Evolutionary conservation across 2,329 filamentous ascomycete species (phyloP).

Genomic region (Fusarium sambucinum): DNA sequence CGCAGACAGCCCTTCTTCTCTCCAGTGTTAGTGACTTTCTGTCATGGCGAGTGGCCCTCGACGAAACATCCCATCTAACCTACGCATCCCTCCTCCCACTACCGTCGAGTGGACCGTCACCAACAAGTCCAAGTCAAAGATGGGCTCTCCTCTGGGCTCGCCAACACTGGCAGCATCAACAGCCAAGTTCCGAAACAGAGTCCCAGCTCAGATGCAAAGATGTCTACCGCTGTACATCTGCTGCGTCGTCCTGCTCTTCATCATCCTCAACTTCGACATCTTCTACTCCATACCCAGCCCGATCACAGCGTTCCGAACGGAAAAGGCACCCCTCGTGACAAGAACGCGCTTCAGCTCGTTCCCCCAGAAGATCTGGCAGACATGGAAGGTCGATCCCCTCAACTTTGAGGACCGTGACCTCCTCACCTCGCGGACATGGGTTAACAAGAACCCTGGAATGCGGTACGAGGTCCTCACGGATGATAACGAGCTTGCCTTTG

Average conservation of each 20-base stretch:
- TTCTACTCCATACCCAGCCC: slow-evolving; percentile 50
- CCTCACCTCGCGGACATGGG: slow-evolving; percentile 72
- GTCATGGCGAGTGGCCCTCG: slow-evolving; percentile 46
- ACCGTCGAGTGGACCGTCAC: slow-evolving; percentile 29
- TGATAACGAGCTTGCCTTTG: slow-evolving; percentile 73
- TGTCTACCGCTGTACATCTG: slow-evolving; percentile 61
- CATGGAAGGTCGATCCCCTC: slow-evolving; percentile 78
- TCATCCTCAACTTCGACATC: slow-evolving; percentile 61
- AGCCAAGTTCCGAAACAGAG: slow-evolving; percentile 50
- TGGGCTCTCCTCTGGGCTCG: slow-evolving; percentile 53
- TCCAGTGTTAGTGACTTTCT: slow-evolving; percentile 2
- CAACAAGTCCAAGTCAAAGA: slow-evolving; percentile 27
- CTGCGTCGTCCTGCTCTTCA: slow-evolving; percentile 58
- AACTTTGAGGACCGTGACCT: slow-evolving; percentile 74
- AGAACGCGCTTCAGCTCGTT: slow-evolving; percentile 56
- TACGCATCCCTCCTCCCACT: slow-evolving; percentile 41
- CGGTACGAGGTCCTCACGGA: slow-evolving; percentile 79
- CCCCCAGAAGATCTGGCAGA: slow-evolving; percentile 80
- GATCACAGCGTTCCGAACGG: slow-evolving; percentile 28
- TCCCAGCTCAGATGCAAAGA: slow-evolving; percentile 63
- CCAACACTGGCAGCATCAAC: slow-evolving; percentile 55
- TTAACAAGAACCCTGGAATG: slow-evolving; percentile 72
- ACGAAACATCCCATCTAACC: slow-evolving; percentile 35
- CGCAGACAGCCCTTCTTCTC: slow-evolving; percentile 2
- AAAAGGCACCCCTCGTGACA: slow-evolving; percentile 16